Conservation (phyloP, 371 early-diverging fungal species). For the Syncephalis plumigaleata region DNA sequence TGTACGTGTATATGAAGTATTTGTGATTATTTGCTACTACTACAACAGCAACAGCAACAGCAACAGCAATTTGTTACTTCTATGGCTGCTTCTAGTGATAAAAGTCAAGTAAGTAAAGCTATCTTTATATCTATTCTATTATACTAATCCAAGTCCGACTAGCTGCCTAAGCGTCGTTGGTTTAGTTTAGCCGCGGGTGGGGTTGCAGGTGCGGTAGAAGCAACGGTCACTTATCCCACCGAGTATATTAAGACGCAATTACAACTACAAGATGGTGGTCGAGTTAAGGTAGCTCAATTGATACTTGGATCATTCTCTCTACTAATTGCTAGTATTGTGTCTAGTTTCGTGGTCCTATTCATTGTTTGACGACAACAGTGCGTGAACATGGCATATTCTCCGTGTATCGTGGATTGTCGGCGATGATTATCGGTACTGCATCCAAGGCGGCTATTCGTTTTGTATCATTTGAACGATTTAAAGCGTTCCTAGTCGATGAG, state of each 20-base stretch:
- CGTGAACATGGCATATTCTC: constrained; percentile 43
- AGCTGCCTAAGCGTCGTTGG: neutral
- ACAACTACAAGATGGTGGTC: constrained; percentile 53
- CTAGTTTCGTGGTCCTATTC: constrained; percentile 63
- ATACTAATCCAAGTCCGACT: too few species aligned
- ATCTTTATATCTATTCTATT: too few species aligned
- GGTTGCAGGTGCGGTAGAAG: constrained; percentile 78
- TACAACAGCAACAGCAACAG: too few species aligned
- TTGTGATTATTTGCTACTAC: too few species aligned
- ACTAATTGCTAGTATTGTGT: too few species aligned
- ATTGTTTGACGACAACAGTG: constrained; percentile 44
- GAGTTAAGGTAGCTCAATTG: constrained; percentile 12
- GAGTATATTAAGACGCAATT: constrained; percentile 88
- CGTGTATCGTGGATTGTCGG: constrained; percentile 66
- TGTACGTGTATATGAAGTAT: too few species aligned
- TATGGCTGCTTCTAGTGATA: too few species aligned
- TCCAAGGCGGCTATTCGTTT: constrained; percentile 86
- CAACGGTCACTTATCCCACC: constrained; percentile 75
- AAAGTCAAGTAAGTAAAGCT: too few species aligned
- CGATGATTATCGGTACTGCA: constrained; percentile 77
- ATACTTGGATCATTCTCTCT: too few species aligned
- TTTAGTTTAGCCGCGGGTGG: constrained; percentile 46
- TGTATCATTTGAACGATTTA: constrained; percentile 71
- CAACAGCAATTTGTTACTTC: too few species aligned
- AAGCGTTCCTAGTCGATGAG: constrained; percentile 42